Evolutionary conservation across 1,139 yeast species (phyloP).

Genomic region (Hyphopichia burtonii): DNA sequence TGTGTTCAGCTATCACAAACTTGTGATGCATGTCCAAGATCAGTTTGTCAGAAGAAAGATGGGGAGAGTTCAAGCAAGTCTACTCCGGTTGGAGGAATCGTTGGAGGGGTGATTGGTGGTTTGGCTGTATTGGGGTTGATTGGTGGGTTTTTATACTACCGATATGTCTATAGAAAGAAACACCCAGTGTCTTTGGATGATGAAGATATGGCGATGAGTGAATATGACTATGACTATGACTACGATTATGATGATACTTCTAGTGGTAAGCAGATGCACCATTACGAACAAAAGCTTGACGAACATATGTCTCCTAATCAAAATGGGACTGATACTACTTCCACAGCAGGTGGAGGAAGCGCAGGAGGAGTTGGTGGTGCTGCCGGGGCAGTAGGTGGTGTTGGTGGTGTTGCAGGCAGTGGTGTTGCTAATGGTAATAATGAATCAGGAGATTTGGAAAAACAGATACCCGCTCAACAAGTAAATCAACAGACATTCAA

Average conservation of each 20-base stretch:
- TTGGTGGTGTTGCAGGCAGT: background rate
- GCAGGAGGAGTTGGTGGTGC: background rate
- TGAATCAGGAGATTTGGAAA: background rate
- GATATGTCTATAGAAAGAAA: slow-evolving; percentile 28
- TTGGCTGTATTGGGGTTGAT: slow-evolving; percentile 36
- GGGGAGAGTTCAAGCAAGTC: slow-evolving; percentile 8
- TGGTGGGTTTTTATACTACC: slow-evolving; percentile 34
- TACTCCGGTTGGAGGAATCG: slow-evolving; percentile 52
- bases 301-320: background rate
- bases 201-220: slow-evolving; percentile 19
- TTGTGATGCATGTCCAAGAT: slow-evolving; percentile 55
- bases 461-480: background rate
- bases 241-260: slow-evolving; percentile 11
- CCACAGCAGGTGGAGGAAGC: background rate
- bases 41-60: slow-evolving; percentile 43
- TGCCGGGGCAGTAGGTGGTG: background rate
- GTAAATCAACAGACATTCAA: too few relatives aligned
- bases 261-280: slow-evolving; percentile 2
- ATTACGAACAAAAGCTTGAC: slow-evolving; percentile 1
- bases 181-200: slow-evolving; percentile 24
- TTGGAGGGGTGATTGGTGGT: slow-evolving; percentile 65
- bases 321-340: background rate
- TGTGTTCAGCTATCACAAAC: slow-evolving; percentile 55
- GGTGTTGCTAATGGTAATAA: background rate
- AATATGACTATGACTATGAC: slow-evolving; percentile 20